These are phyloP conservation scores for Blastobotrys robertii DNA, from an alignment of 805 yeast genomes.

Conservation along the genomic window DNA sequence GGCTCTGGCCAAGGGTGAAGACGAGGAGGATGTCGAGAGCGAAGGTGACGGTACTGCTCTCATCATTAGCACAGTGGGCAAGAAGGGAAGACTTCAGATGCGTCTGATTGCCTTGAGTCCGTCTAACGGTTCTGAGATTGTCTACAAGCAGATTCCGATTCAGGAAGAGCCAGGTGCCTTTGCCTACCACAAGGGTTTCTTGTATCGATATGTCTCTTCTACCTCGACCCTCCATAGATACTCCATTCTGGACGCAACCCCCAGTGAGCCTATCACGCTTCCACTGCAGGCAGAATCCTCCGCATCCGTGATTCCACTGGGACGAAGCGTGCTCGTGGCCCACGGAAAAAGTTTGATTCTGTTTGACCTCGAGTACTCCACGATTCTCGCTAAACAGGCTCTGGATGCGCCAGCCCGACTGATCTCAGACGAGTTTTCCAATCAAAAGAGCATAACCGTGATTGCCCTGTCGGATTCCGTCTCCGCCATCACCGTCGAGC, in stretches of 20 bases:
- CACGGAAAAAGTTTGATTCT: background rate
- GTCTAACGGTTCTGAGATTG: conserved; percentile 7
- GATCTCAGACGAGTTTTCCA: background rate
- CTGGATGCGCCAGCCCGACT: background rate
- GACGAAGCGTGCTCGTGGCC: background rate
- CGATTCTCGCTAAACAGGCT: background rate
- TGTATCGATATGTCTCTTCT: conserved; percentile 9
- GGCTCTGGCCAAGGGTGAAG: background rate
- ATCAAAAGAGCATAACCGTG: background rate
- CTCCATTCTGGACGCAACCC: conserved; percentile 3
- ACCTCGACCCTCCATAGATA: conserved; percentile 17
- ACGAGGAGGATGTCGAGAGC: conserved; percentile 1
- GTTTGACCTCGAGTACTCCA: background rate
- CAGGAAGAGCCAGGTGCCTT: conserved; percentile 8
- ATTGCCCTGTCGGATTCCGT: conserved; percentile 13
- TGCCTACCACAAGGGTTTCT: conserved; percentile 8
- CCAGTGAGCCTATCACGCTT: no score
- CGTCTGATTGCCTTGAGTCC: conserved; percentile 12
- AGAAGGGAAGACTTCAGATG: conserved; percentile 12
- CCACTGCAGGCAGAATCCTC: no score
- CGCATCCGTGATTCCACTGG: no score
- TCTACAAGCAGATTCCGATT: conserved; percentile 5
- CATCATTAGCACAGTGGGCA: conserved; percentile 11
- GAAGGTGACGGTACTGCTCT: conserved; percentile 9
- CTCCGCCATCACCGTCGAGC: conserved; percentile 35